Base-by-base conservation (phyloP, 106 monocot genomes). In the Dendrobium catenatum region DNA sequence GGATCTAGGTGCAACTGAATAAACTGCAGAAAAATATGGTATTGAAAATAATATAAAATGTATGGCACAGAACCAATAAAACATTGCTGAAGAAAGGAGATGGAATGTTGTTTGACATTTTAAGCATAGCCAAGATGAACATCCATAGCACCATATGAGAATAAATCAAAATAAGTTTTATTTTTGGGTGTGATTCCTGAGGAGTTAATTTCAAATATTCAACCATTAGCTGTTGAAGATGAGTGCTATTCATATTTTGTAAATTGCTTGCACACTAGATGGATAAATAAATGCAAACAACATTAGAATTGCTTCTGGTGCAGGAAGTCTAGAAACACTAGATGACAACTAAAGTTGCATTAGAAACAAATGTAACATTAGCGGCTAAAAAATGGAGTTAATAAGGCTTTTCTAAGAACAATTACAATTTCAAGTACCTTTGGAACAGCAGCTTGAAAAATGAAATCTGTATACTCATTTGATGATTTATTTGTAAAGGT, bases 381-480 rank as follows among this genome's bases (percentile, higher is more conserved):
- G 27, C 67, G 26, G 67, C 26, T 19, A 56, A 56, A 6, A 56
- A 56, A 46, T 79, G 66, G 1, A 31, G 42, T 79, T 68, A 27
- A 27, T 19, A 68, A 27, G 27, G 4, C 27, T 68, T 68, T 27
- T 27, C 67, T 27, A 68, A 70, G 4, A 70, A 33, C 64, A 66
- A 33, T 37, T 7, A 33, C 20, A 29, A 26, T 33, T 70, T 70
- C n/a, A 70, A 11, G 68, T 90, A 97, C 97, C 92, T 97, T 97
- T 58, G 97, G 97, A 59, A 97, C 97, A 58, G 97, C 97, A 67
- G 97, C 97, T 81, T 97, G 97, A 85, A 97, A 97, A 80, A 97
- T 77, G 77, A 97, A 97, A 91, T 92, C 84, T 66, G 94, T 91
- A 58, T 87, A 94, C 8, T 80, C 73, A 83, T 82, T 87, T 17